Percentiles rank a stretch among this genome's conserved stretches.
Evolutionary conservation across 768 basidiomycete species (phyloP).

Genomic region (Vararia minispora): DNA sequence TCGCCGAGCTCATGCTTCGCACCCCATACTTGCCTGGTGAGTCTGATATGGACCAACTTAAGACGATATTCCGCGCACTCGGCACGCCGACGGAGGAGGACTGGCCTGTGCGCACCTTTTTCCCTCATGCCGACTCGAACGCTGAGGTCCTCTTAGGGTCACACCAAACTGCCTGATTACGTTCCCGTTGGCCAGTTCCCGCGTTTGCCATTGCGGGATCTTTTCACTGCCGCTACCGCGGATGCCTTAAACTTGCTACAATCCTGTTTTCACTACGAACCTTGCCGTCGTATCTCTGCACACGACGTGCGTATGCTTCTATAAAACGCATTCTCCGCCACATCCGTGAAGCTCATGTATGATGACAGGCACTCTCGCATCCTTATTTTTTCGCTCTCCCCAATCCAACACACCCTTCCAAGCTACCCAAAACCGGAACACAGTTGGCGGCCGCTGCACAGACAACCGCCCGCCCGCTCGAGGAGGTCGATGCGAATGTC

Average conservation of each 20-base stretch:
- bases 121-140: not conserved
- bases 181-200: conserved; percentile 80
- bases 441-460: conserved; percentile 28
- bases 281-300: conserved; percentile 68
- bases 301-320: conserved; percentile 44
- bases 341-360: too few species aligned
- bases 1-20: conserved; percentile 93
- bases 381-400: conserved; percentile 82
- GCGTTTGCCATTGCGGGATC: conserved; percentile 66
- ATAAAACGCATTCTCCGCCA: not conserved
- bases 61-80: conserved; percentile 86
- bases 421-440: conserved; percentile 64
- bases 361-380: conserved; percentile 71
- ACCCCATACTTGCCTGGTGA: conserved; percentile 95
- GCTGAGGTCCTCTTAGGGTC: conserved; percentile 45
- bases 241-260: conserved; percentile 77
- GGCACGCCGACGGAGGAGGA: conserved; percentile 96
- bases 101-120: conserved; percentile 66
- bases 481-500: conserved; percentile 71
- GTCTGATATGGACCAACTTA: conserved; percentile 93
- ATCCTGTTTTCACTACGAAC: conserved; percentile 78
- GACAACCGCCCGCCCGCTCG: conserved; percentile 62
- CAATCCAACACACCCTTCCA: conserved; percentile 78
- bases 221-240: conserved; percentile 84
- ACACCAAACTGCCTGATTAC: conserved; percentile 86